phyloP scores from a whole-genome alignment of 495 filamentous ascomycete genomes.

The Lichina pygmaea region DNA sequence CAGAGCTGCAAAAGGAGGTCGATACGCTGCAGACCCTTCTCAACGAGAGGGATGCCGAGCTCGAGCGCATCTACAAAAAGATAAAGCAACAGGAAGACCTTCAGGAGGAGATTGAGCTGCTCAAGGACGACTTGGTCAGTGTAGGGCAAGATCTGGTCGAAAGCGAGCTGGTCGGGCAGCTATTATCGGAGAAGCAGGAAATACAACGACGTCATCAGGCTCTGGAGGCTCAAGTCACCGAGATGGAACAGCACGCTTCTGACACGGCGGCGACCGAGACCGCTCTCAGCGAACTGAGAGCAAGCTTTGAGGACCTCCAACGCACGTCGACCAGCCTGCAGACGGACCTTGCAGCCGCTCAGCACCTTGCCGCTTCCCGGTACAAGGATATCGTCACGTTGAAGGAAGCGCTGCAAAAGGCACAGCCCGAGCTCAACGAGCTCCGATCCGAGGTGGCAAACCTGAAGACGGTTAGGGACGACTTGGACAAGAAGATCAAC shows the following conservation, averaged over 20 bases:
- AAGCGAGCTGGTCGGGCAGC: conserved; percentile 44
- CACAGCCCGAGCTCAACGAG: conserved; percentile 57
- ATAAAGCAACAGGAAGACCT: conserved; percentile 53
- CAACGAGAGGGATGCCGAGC: conserved; percentile 40
- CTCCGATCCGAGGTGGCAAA: conserved; percentile 49
- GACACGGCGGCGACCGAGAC: conserved; percentile 24
- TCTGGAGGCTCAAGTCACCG: conserved; percentile 24
- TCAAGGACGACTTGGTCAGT: conserved; percentile 49
- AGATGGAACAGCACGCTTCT: conserved; percentile 25
- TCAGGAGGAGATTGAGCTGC: conserved; percentile 60
- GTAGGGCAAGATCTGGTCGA: conserved; percentile 62
- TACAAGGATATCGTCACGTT: conserved; percentile 74
- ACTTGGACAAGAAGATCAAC: conserved; percentile 34
- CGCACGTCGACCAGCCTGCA: conserved; percentile 39
- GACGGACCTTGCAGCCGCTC: conserved; percentile 60
- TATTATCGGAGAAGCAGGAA: conserved; percentile 25
- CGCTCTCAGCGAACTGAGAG: conserved; percentile 27
- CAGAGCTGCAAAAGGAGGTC: conserved; percentile 23
- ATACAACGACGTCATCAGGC: neutral
- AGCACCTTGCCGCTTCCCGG: conserved; percentile 58
- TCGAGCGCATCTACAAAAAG: conserved; percentile 36
- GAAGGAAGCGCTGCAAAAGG: conserved; percentile 49
- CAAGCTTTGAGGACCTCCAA: conserved; percentile 53
- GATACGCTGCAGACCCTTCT: conserved; percentile 31
- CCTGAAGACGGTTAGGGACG: conserved; percentile 42